Conservation (phyloP, 2,329 filamentous ascomycete species). For the Alternaria arborescens region DNA sequence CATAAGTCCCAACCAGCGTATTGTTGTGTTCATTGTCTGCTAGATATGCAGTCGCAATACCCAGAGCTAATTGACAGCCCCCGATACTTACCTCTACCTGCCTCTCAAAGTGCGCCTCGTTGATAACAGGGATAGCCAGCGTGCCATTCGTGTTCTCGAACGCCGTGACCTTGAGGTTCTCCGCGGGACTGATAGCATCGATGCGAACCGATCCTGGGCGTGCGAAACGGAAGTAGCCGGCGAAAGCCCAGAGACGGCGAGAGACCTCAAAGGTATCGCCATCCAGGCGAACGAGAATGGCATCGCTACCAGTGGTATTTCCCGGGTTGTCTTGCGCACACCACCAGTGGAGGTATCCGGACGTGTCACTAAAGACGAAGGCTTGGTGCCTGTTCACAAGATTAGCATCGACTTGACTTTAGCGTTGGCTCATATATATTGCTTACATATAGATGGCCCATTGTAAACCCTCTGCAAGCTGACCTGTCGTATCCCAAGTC, state of each 20-base stretch:
- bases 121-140: conserved; percentile 42
- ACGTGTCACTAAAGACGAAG: conserved; percentile 28
- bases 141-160: background rate
- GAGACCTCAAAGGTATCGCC: conserved; percentile 40
- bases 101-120: conserved; percentile 30
- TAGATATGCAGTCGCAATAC: conserved; percentile 8
- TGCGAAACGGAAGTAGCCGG: conserved; percentile 48
- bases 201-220: conserved; percentile 48
- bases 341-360: conserved; percentile 64
- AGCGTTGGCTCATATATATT: no score
- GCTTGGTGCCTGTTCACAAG: background rate
- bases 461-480: background rate
- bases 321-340: conserved; percentile 42
- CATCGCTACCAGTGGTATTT: conserved; percentile 28
- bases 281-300: conserved; percentile 31
- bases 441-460: no score
- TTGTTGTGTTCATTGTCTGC: conserved; percentile 17
- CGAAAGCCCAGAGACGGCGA: conserved; percentile 51
- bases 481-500: conserved; percentile 57
- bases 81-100: conserved; percentile 8
- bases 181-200: conserved; percentile 20
- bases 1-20: conserved; percentile 10
- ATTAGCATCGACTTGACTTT: no score
- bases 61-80: background rate
- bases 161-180: no score